phyloP scores from a whole-genome alignment of 805 yeast genomes.

The Sungouiella thailandica region DNA sequence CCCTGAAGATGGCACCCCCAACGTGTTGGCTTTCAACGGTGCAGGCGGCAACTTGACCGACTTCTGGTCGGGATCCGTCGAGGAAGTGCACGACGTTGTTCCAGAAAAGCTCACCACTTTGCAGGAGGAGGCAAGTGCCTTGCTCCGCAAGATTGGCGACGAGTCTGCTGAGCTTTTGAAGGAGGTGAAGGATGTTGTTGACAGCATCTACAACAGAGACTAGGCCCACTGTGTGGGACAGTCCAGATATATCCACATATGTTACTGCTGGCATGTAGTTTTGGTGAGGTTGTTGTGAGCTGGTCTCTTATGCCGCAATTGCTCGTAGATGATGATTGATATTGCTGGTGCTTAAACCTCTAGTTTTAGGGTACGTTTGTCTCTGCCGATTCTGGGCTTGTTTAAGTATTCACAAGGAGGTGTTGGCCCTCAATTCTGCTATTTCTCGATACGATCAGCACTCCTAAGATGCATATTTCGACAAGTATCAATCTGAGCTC shows the following conservation, averaged over 20 bases:
- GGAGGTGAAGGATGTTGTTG: constrained; percentile 24
- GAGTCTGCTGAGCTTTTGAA: constrained; percentile 16
- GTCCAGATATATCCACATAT: background rate
- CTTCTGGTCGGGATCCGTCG: constrained; percentile 46
- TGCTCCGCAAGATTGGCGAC: constrained; percentile 16
- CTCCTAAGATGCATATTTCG: too few relatives aligned
- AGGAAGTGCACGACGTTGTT: constrained; percentile 13
- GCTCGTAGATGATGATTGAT: too few relatives aligned
- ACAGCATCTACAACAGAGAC: constrained; percentile 20
- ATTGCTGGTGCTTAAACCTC: too few relatives aligned
- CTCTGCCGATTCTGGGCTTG: too few relatives aligned
- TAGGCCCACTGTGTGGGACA: constrained; percentile 5
- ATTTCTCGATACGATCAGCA: too few relatives aligned
- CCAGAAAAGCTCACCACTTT: constrained; percentile 7
- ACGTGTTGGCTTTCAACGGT: constrained; percentile 74
- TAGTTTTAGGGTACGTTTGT: too few relatives aligned
- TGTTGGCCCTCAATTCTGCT: too few relatives aligned
- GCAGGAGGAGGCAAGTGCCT: constrained; percentile 17
- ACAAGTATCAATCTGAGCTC: too few relatives aligned
- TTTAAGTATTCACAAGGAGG: too few relatives aligned
- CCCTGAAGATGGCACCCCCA: constrained; percentile 69
- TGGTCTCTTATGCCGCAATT: too few relatives aligned
- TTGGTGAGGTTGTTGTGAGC: background rate
- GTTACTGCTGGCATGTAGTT: background rate
- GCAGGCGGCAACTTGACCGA: constrained; percentile 66